Percentiles rank a stretch among this genome's conserved stretches.
phyloP scores from a whole-genome alignment of 345 rosid species.

The Reutealis trisperma region DNA sequence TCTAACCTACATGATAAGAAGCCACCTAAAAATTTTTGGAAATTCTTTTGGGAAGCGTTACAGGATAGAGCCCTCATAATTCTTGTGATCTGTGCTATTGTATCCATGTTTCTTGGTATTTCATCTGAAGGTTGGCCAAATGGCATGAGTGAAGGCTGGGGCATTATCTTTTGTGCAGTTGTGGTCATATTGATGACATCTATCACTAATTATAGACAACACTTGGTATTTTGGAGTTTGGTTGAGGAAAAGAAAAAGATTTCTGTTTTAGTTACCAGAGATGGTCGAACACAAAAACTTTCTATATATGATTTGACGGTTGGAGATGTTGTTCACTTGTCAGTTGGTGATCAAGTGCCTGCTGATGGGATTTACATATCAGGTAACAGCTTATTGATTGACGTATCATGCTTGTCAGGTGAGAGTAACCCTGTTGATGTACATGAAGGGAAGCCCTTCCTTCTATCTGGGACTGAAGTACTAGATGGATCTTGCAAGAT shows the following conservation, averaged over 20 bases:
- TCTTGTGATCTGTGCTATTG: slow-evolving; percentile 69
- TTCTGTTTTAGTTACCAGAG: slow-evolving; percentile 66
- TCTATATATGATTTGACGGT: slow-evolving; percentile 75
- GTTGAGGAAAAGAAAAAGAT: slow-evolving; percentile 83
- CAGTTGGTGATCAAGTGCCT: slow-evolving; percentile 72
- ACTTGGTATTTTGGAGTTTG: slow-evolving; percentile 77
- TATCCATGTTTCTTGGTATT: slow-evolving; percentile 79
- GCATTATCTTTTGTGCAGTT: slow-evolving; percentile 70
- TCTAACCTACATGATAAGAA: slow-evolving; percentile 65
- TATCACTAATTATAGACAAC: slow-evolving; percentile 80
- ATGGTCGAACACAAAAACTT: slow-evolving; percentile 58
- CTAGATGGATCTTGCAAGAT: slow-evolving; percentile 41
- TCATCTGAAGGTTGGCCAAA: slow-evolving; percentile 85
- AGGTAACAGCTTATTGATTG: slow-evolving; percentile 69
- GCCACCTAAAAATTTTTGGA: slow-evolving; percentile 62
- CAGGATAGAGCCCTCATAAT: slow-evolving; percentile 80
- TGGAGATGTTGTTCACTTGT: slow-evolving; percentile 78
- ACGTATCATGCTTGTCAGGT: slow-evolving; percentile 78
- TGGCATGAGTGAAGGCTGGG: slow-evolving; percentile 78
- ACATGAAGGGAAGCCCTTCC: slow-evolving; percentile 55
- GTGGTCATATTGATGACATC: slow-evolving; percentile 79
- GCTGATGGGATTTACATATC: slow-evolving; percentile 77
- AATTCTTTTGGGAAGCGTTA: slow-evolving; percentile 86
- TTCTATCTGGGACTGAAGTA: slow-evolving; percentile 84
- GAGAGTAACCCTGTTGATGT: slow-evolving; percentile 74